phyloP scores from a whole-genome alignment of 805 yeast genomes.

The Kluyveromyces aestuarii region DNA sequence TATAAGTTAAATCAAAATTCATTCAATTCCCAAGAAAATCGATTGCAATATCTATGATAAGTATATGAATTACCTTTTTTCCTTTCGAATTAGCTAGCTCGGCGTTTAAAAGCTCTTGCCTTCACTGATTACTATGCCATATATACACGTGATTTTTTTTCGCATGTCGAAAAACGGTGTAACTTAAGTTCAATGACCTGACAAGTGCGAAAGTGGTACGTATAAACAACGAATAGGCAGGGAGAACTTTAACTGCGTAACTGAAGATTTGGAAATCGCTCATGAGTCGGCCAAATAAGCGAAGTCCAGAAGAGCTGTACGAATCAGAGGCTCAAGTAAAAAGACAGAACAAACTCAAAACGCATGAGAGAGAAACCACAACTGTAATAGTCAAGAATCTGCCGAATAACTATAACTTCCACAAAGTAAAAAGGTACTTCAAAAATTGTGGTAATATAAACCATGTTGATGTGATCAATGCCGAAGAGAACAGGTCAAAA shows the following conservation, averaged over 20 bases:
- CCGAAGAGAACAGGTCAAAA: conserved; percentile 11
- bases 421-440: conserved; percentile 37
- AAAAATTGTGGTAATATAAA: conserved; percentile 51
- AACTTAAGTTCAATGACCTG: no score
- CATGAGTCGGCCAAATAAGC: neutral
- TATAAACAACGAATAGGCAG: no score
- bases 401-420: conserved; percentile 32
- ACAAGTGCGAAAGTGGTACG: no score
- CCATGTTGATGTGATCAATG: conserved; percentile 25
- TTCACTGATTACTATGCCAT: neutral
- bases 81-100: no score
- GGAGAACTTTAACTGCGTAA: neutral
- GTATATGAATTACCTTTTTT: no score
- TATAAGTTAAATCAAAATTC: neutral
- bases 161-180: no score
- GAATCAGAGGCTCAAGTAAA: neutral
- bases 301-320: neutral
- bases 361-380: conserved; percentile 39
- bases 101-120: neutral
- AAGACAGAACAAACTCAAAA: neutral
- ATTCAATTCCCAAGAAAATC: no score
- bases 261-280: neutral
- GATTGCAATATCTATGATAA: no score
- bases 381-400: conserved; percentile 47
- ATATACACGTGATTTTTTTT: neutral